Base-by-base conservation (phyloP, 2,329 filamentous ascomycete species). In the Lojkania enalia region DNA sequence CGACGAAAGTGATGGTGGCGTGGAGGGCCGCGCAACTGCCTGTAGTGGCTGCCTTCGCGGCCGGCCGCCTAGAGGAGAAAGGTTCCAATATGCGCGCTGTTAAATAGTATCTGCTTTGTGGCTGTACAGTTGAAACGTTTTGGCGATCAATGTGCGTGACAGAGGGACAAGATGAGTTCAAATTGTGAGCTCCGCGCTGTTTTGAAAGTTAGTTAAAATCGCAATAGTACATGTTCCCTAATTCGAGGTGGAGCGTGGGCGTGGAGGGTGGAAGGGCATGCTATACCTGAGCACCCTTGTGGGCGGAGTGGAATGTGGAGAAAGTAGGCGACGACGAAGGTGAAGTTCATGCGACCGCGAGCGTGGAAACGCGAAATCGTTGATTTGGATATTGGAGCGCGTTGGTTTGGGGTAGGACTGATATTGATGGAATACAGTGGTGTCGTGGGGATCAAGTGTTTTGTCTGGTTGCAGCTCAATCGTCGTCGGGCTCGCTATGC, bases 391-490 rank as follows among this genome's bases (percentile, higher is more conserved):
- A 33, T 33, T 16, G 14, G 36, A 16, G 39, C 23, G 21, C 42
- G n/a, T 35, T 20, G 39, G 35, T 32, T 35, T 35, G 12, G 43
- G 16, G 36, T 46, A 39, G 32, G 14, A 35, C 29, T 39, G 30
- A 30, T 31, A 39, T 42, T 41, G 44, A 31, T 39, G 33, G 42
- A 42, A 31, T 44, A 35, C 48, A 37, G 46, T 39, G 51, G 58
- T 56, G 56, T 59, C 51, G 51, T 55, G 51, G 20, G 49, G 43
- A 43, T 49, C 41, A 39, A 51, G 53, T 58, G 54, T 54, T 37
- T 51, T 40, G 49, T 16, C 9, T 11, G 9, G 30, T 33, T 7
- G 9, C n/a, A n/a, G n/a, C n/a, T n/a, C n/a, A 9, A n/a, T 27
- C 25, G 9, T 27, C 25, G 25, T 45, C 30, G 37, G 20, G 35